Base-by-base conservation (phyloP, 305 asterid genomes). In the Vinca major region DNA sequence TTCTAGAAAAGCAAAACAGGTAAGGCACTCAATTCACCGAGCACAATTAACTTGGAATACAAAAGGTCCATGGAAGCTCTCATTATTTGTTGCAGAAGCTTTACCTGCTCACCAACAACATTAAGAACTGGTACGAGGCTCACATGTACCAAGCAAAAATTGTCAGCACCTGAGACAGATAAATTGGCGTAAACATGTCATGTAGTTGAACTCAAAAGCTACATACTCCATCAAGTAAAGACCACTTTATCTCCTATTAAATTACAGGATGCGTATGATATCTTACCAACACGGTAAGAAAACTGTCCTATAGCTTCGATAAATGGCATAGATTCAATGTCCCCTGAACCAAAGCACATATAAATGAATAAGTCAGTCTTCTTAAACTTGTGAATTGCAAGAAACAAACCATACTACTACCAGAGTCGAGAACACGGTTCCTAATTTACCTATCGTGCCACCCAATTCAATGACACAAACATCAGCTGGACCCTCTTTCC, bases 391-490 rank as follows among this genome's bases (percentile, higher is more conserved):
- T 62, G 45, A 45, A 37, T 45, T 62, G 7, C 33, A 41, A 19
- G 21, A 60, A 44, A 44, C 47, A 26, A 26, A 26, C 33, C 33
- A 26, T 26, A 53, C 60, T 41, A 7, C 60, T 26, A 53, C 60
- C 60, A 53, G 40, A 43, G 63, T 39, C 45, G 33, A 48, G 66
- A 65, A 65, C 16, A n/a, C 48, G n/a, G 51, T 44, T n/a, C 37
- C n/a, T 17, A 33, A 53, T 26, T 62, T 81, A 91, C 98, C 98
- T 47, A 92, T 87, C 47, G 96, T 92, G 75, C 97, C 98, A 77
- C 98, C 98, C 86, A 92, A 78, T 80, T 92, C 98, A 62, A 92
- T 82, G 81, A 92, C 96, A 87, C 98, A 92, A 78, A 92, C 95
- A 87, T 92, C 98, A 61, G 98, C 85, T 45, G 95, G 93, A 62